Evolutionary conservation across 306 rosid genomes (phyloP).

Genomic region (Citrullus colocynthis): DNA sequence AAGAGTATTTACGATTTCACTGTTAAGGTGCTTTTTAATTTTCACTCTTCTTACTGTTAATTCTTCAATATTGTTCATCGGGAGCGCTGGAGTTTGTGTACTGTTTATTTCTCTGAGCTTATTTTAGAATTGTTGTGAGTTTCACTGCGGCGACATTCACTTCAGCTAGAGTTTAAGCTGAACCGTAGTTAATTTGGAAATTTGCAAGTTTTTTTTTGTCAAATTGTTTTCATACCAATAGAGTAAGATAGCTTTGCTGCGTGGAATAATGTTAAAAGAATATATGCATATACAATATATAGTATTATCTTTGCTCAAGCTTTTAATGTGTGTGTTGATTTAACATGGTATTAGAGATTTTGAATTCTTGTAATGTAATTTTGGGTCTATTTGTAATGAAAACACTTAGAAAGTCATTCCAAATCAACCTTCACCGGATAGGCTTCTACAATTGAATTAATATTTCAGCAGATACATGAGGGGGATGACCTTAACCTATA

Average conservation of each 20-base stretch:
- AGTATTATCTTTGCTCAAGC: not conserved
- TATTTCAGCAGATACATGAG: not conserved
- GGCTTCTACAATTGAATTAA: not conserved
- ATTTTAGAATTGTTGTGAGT: not conserved
- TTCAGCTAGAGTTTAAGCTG: not conserved
- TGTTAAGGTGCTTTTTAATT: constrained; percentile 43
- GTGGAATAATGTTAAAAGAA: not conserved
- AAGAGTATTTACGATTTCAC: constrained; percentile 70
- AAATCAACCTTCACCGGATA: no score
- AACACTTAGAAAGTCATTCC: not conserved
- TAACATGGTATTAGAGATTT: not conserved
- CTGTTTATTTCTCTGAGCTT: not conserved
- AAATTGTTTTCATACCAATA: not conserved
- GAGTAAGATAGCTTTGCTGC: not conserved
- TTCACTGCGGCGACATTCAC: not conserved
- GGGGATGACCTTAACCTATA: no score
- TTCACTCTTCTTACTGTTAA: not conserved
- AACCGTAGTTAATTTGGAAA: not conserved
- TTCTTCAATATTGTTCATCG: not conserved
- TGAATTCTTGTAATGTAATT: not conserved
- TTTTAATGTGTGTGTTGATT: not conserved
- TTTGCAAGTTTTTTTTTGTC: not conserved
- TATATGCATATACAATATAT: not conserved
- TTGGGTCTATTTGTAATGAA: no score
- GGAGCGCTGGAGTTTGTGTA: not conserved